phyloP scores from a whole-genome alignment of 345 rosid genomes.

The Dipteronia dyeriana region DNA sequence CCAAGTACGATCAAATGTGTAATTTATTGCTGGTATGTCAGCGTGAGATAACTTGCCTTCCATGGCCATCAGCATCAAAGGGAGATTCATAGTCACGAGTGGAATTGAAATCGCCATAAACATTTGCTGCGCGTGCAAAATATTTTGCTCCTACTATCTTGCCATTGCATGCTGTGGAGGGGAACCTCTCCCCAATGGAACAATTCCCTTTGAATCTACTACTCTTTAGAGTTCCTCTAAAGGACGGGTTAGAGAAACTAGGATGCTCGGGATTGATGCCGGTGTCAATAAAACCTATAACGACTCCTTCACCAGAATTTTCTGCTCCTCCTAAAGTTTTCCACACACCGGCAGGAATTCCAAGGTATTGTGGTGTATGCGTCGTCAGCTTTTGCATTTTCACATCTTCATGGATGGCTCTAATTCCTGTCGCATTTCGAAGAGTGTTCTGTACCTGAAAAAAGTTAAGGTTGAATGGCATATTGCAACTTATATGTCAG shows the following conservation, averaged over 20 bases:
- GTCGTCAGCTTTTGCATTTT: constrained; percentile 50
- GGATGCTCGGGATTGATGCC: constrained; percentile 54
- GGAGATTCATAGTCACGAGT: constrained; percentile 46
- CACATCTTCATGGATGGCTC: constrained; percentile 41
- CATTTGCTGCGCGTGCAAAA: constrained; percentile 50
- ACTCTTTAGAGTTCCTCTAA: constrained; percentile 8
- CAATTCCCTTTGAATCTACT: constrained; percentile 46
- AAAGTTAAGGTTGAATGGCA: neutral
- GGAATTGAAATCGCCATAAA: constrained; percentile 46
- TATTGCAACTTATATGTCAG: neutral
- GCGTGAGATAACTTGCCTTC: constrained; percentile 39
- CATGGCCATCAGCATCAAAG: constrained; percentile 57
- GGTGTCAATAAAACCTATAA: constrained; percentile 53
- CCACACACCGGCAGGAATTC: constrained; percentile 42
- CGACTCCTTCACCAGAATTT: constrained; percentile 40
- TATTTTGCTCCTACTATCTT: constrained; percentile 53
- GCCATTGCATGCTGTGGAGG: constrained; percentile 39
- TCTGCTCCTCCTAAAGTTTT: constrained; percentile 42
- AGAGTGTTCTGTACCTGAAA: constrained; percentile 33
- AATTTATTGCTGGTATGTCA: neutral
- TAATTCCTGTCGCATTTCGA: constrained; percentile 36
- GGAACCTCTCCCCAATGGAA: constrained; percentile 35
- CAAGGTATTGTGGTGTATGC: constrained; percentile 44
- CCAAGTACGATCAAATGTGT: neutral
- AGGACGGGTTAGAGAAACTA: constrained; percentile 32